phyloP scores from a whole-genome alignment of 2,329 filamentous ascomycete species.

The Nemania sp. region DNA sequence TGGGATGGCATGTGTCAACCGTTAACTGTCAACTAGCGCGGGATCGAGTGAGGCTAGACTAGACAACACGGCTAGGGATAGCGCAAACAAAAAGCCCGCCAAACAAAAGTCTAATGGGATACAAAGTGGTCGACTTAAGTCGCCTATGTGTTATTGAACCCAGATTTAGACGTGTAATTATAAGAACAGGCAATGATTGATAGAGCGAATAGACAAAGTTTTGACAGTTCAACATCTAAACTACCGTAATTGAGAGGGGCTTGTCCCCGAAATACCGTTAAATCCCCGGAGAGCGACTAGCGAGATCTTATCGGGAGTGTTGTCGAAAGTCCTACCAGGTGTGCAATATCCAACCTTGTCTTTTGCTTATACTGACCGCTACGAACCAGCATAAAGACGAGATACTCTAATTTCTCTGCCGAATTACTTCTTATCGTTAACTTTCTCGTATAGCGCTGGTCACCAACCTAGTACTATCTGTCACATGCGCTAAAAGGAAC shows the following conservation, averaged over 20 bases:
- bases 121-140: not conserved
- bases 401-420: not conserved
- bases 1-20: conserved; percentile 8
- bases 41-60: not conserved
- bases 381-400: not conserved
- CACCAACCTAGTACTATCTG: not conserved
- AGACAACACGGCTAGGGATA: not conserved
- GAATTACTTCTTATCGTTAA: not conserved
- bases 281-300: not conserved
- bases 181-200: not conserved
- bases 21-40: conserved; percentile 17
- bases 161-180: not conserved
- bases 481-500: not conserved
- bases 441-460: not conserved
- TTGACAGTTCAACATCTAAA: not conserved
- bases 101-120: not conserved
- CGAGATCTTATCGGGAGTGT: not conserved
- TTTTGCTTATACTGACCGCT: not conserved
- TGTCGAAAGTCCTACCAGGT: not conserved
- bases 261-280: not conserved
- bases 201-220: not conserved
- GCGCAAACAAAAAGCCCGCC: not conserved
- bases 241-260: not conserved
- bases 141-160: not conserved
- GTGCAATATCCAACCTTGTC: not conserved